These are phyloP conservation scores for Tephrocybe rancida DNA, from an alignment of 768 basidiomycete species.

Conservation along the genomic window DNA sequence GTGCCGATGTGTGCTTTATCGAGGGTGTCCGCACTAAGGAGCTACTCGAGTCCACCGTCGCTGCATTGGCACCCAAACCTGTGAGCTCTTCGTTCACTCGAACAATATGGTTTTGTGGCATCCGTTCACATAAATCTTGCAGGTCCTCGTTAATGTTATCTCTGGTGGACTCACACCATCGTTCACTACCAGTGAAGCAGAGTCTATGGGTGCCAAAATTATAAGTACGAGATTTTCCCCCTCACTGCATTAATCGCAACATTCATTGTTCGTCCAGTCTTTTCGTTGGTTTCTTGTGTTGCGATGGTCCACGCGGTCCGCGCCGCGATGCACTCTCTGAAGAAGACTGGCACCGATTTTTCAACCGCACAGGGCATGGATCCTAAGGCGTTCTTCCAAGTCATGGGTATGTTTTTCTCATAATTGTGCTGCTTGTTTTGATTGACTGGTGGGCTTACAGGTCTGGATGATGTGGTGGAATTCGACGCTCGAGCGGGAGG, in stretches of 20 bases:
- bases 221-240: slow-evolving; percentile 50
- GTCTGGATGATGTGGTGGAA: slow-evolving; percentile 53
- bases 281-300: slow-evolving; percentile 76
- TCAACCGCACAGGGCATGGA: slow-evolving; percentile 64
- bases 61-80: slow-evolving; percentile 71
- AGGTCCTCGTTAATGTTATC: slow-evolving; percentile 79
- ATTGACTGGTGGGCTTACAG: slow-evolving; percentile 24
- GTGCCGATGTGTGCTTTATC: slow-evolving; percentile 82
- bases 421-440: neutral
- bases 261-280: slow-evolving; percentile 44
- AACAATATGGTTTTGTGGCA: too few species aligned
- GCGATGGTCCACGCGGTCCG: slow-evolving; percentile 79
- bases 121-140: neutral
- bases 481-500: slow-evolving; percentile 63
- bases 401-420: slow-evolving; percentile 55
- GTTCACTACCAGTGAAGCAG: slow-evolving; percentile 70
- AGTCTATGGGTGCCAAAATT: slow-evolving; percentile 71
- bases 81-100: slow-evolving; percentile 35
- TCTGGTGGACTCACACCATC: slow-evolving; percentile 78
- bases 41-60: slow-evolving; percentile 63
- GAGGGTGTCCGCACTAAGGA: slow-evolving; percentile 76
- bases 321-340: slow-evolving; percentile 73
- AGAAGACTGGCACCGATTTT: slow-evolving; percentile 80
- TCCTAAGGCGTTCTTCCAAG: slow-evolving; percentile 76
- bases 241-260: neutral